Conservation (phyloP, 257 asterid genomes). For the Scutellaria barbata region DNA sequence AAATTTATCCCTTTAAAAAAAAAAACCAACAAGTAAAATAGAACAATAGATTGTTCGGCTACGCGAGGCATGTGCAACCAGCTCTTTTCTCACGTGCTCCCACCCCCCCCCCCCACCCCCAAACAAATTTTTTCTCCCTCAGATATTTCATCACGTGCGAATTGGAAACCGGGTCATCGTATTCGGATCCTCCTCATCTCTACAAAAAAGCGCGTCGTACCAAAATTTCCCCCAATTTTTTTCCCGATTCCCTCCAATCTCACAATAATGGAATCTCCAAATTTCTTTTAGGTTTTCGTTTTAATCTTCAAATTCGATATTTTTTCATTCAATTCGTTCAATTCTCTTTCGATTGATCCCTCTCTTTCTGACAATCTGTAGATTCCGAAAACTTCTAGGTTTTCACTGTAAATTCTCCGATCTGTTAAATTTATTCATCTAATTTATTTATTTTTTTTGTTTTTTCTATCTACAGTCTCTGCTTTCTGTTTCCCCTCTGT, state of each 20-base stretch:
- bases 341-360: slow-evolving; percentile 45
- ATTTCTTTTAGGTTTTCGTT: slow-evolving; percentile 27
- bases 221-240: slow-evolving; percentile 40
- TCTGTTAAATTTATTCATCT: slow-evolving; percentile 41
- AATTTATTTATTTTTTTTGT: slow-evolving; percentile 13
- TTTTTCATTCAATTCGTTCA: slow-evolving; percentile 40
- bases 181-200: slow-evolving; percentile 51
- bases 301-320: slow-evolving; percentile 38
- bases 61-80: slow-evolving; percentile 28
- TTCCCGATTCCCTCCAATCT: slow-evolving; percentile 41
- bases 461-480: neutral
- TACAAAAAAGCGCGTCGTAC: slow-evolving; percentile 53
- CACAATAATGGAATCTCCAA: slow-evolving; percentile 32
- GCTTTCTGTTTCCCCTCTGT: slow-evolving; percentile 37
- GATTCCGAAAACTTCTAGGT: slow-evolving; percentile 48
- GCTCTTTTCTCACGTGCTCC: slow-evolving; percentile 41
- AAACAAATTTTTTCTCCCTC: too few species aligned
- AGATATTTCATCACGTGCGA: slow-evolving; percentile 37
- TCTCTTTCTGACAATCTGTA: slow-evolving; percentile 24
- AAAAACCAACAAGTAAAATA: too few species aligned
- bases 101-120: too few species aligned
- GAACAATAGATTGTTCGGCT: neutral
- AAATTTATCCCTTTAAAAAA: too few species aligned
- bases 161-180: slow-evolving; percentile 43
- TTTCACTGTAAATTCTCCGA: slow-evolving; percentile 45